These are phyloP conservation scores for Erodium trifolium DNA, from an alignment of 441 rosid species.

Conservation along the genomic window DNA sequence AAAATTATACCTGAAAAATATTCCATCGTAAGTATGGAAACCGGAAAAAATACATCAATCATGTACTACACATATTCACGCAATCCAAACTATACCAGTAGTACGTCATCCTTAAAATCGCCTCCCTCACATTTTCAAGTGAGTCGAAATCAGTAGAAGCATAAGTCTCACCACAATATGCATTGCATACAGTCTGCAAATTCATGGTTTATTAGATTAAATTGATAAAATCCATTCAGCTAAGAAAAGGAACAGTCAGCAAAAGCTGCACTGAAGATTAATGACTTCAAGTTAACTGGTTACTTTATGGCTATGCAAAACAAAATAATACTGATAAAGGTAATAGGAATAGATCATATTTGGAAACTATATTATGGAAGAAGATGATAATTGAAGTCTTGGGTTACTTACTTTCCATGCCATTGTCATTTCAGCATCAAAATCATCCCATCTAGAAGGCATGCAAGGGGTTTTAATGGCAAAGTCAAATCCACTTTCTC, in stretches of 20 bases:
- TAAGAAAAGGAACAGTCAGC: not conserved
- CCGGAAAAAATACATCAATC: slow-evolving; percentile 6
- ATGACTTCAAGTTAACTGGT: not conserved
- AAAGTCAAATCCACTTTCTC: slow-evolving; percentile 67
- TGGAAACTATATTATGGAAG: not conserved
- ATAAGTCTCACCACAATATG: slow-evolving; percentile 68
- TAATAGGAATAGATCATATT: not conserved
- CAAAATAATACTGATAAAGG: not conserved
- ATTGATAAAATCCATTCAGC: slow-evolving; percentile 5
- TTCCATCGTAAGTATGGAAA: not conserved
- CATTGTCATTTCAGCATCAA: slow-evolving; percentile 72
- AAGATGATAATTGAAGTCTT: slow-evolving; percentile 13
- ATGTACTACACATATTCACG: not conserved
- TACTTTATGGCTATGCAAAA: not conserved
- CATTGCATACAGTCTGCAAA: slow-evolving; percentile 72
- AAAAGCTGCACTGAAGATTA: not conserved
- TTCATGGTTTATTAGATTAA: slow-evolving; percentile 15
- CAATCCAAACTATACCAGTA: slow-evolving; percentile 59
- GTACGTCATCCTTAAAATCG: slow-evolving; percentile 83
- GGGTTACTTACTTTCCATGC: slow-evolving; percentile 84
- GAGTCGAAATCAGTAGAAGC: slow-evolving; percentile 54
- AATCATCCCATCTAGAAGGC: slow-evolving; percentile 91
- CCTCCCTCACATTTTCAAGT: slow-evolving; percentile 67
- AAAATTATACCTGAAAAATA: slow-evolving; percentile 71
- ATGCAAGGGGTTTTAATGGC: slow-evolving; percentile 94